Base-by-base conservation (phyloP, 2,329 filamentous ascomycete species). In the Aspergillus quadricinctus region DNA sequence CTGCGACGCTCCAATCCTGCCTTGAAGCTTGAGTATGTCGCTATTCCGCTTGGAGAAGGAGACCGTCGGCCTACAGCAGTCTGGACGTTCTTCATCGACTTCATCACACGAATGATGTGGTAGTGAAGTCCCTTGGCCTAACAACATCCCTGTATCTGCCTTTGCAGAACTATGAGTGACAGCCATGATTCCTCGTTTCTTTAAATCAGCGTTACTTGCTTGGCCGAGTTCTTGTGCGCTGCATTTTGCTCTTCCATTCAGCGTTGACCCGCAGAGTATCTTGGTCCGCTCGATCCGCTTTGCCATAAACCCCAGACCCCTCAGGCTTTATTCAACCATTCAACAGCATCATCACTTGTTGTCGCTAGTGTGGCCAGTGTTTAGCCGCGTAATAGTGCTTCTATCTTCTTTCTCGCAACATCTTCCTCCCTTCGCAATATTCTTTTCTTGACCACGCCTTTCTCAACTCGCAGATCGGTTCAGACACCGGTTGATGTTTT, bases 281-380 rank as follows among this genome's bases (percentile, higher is more conserved):
- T 23, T 46, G 23, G 23, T 25, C 43, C 21, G 23, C 43, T 27
- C 4, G 43, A 21, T 45, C 43, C 43, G 43, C 21, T 23, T 46
- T 23, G 43, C 43, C 43, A 61, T 58, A 54, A 57, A 58, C 57
- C 54, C 28, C 59, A 37, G 14, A 17, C 31, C 31, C 17, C 14
- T 5, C 31, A 37, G 31, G 31, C 14, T 37, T 37, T 37, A 49
- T 48, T 55, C 49, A 51, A 49, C 57, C 53, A 58, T 64, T 62
- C 53, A 58, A 59, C 54, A 52, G 61, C 55, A 57, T 61, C 60
- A 60, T 64, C 53, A 50, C 57, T 63, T 55, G 56, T 50, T 54
- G 50, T 61, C 55, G 55, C 54, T 52, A 43, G 53, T 50, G 56
- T 52, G 53, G 55, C 58, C 54, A 50, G 53, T 31, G 52, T 46